Evolutionary conservation across 2,329 filamentous ascomycete species (phyloP).

Genomic region (Balansia obtecta): DNA sequence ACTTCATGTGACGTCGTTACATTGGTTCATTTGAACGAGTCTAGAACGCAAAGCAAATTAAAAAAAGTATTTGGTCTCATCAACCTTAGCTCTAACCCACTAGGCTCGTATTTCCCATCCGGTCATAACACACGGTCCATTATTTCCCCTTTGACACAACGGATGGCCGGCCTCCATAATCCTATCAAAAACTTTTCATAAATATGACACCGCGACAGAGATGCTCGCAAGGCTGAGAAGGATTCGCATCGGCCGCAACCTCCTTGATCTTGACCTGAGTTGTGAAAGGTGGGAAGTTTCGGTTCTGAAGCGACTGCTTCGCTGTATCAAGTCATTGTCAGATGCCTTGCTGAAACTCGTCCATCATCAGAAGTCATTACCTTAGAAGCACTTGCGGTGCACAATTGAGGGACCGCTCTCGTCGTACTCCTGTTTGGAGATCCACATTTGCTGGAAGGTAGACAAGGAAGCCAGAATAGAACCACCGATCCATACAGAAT

Average conservation of each 20-base stretch:
- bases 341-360: background rate
- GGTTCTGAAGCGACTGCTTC: constrained; percentile 17
- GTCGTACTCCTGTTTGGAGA: constrained; percentile 99
- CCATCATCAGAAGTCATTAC: constrained; percentile 21
- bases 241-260: constrained; percentile 30
- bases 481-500: constrained; percentile 99
- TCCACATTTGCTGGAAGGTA: constrained; percentile 99
- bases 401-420: constrained; percentile 99
- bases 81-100: constrained; percentile 40
- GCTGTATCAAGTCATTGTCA: constrained; percentile 15
- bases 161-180: constrained; percentile 38
- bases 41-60: constrained; percentile 25
- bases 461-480: constrained; percentile 98
- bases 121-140: constrained; percentile 37
- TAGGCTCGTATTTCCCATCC: constrained; percentile 35
- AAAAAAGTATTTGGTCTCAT: constrained; percentile 42
- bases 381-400: constrained; percentile 99
- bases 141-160: constrained; percentile 34
- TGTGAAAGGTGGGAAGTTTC: constrained; percentile 22
- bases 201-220: constrained; percentile 39
- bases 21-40: constrained; percentile 13
- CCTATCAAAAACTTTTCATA: constrained; percentile 45
- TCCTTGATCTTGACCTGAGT: constrained; percentile 30
- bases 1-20: background rate
- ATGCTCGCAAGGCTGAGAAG: constrained; percentile 33